Evolutionary conservation across 2,329 filamentous ascomycete species (phyloP), one percentile per base, ranked within the genome.

Genomic region (Paecilomyces variotii): DNA sequence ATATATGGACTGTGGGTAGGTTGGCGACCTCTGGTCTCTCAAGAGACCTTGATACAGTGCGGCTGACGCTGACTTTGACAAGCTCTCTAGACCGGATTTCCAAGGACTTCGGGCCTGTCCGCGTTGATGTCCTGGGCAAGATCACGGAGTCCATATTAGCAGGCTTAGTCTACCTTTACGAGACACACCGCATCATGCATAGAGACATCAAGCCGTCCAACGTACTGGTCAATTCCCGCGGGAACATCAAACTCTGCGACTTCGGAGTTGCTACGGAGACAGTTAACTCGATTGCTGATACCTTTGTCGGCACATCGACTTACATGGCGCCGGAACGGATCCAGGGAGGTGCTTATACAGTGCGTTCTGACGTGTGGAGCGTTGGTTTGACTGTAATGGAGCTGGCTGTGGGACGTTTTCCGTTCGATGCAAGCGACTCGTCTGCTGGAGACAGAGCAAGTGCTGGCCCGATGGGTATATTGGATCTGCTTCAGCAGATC

Each of bases 251-350:
- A 78, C 84, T 99, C 4, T 97, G 93, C 76, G 94, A 99, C 74
- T 99, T 99, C 72, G 94, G 94, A 67, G 94, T 99, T n/a, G 97
- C 93, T 3, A 94, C 92, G 65, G 94, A 99, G 75, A 84, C 97
- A 14, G 91, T 97, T 73, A 97, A 97, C 77, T 97, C 94, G 3
- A 91, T 99, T 64, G 94, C 94, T 56, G 93, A 97, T 71, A 99
- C 94, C 0, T 99, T 99, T 69, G 94, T 99, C 35, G 94, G 94
- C 56, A 99, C 94, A 1, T 97, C 94, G 39, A 99, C 94, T 58
- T 99, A 99, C 80, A 99, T 99, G 94, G 94, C 94, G 0, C 94
- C 94, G 0, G 94, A 99, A 79, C 86, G 94, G 74, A 99, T 99
- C 65, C 92, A 97, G 73, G 94, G 94, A 62, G 91, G 94, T 63